A percentile compares a stretch with the other conserved stretches of the same genome.
Conservation (phyloP, 1,284 basidiomycete genomes). For the Malassezia japonica region DNA sequence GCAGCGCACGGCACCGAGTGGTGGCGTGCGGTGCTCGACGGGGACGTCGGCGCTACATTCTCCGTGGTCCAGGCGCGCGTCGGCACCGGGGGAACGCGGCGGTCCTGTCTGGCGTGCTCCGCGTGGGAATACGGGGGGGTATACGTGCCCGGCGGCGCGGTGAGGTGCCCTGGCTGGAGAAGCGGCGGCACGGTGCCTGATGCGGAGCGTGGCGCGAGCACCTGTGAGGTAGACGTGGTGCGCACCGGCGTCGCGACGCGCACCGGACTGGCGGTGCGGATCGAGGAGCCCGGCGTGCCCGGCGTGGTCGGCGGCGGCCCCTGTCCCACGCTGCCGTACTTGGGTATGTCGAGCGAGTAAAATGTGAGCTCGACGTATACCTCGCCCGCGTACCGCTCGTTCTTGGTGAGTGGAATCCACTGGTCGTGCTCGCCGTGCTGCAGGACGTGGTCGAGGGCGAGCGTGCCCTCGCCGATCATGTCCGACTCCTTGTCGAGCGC, state of each 20-base stretch:
- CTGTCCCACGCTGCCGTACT: neutral
- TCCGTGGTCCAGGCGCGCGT: no score
- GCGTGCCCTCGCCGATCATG: slow-evolving; percentile 78
- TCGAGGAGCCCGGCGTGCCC: no score
- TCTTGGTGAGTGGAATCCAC: slow-evolving; percentile 62
- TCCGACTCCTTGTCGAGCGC: slow-evolving; percentile 91
- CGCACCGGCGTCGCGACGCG: neutral
- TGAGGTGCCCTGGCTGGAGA: no score
- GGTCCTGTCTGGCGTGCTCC: no score
- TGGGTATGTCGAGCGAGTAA: slow-evolving; percentile 17
- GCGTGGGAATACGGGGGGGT: slow-evolving; percentile 2
- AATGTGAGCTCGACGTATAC: slow-evolving; percentile 47
- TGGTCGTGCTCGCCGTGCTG: slow-evolving; percentile 95
- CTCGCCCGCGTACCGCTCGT: slow-evolving; percentile 43
- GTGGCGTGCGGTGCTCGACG: no score
- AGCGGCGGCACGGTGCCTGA: no score
- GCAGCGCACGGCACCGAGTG: no score
- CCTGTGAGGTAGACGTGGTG: neutral
- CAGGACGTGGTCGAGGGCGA: slow-evolving; percentile 79
- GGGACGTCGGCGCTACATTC: no score
- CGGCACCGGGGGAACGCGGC: no score
- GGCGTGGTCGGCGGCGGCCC: neutral
- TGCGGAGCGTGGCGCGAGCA: neutral
- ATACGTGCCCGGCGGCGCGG: no score
- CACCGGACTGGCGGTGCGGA: no score